phyloP scores from a whole-genome alignment of 208 protist species.

The Leptomonas seymouri region DNA sequence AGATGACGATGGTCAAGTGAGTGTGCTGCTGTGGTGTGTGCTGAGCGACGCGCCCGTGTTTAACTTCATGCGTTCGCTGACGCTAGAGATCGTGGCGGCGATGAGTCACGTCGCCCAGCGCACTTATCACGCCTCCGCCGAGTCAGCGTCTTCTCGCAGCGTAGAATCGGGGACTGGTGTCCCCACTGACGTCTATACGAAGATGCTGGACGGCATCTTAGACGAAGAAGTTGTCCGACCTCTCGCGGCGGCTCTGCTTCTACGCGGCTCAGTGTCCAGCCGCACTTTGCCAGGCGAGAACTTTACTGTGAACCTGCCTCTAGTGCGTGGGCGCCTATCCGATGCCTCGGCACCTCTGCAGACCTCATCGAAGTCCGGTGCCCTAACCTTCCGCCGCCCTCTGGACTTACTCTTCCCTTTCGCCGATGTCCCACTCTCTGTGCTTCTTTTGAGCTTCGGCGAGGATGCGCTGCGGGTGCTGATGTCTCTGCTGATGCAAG shows the following conservation, averaged over 20 bases:
- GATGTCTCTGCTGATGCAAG: constrained; percentile 64
- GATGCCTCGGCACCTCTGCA: constrained; percentile 11
- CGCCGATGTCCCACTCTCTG: constrained; percentile 50
- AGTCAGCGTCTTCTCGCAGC: neutral
- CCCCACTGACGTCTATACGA: constrained; percentile 6
- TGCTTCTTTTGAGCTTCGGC: constrained; percentile 68
- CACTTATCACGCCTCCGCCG: constrained; percentile 10
- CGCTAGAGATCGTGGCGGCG: constrained; percentile 41
- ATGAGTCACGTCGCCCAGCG: constrained; percentile 32
- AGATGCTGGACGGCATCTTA: constrained; percentile 17
- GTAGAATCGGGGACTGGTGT: neutral
- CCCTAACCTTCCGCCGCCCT: constrained; percentile 44
- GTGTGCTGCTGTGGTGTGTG: constrained; percentile 43
- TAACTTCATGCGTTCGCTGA: constrained; percentile 55
- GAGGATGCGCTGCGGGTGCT: constrained; percentile 70
- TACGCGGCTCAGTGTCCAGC: constrained; percentile 21
- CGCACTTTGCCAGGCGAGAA: constrained; percentile 30
- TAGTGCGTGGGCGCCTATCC: constrained; percentile 3
- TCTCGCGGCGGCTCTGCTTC: constrained; percentile 28
- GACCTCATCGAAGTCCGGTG: constrained; percentile 12
- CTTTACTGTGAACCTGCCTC: constrained; percentile 32
- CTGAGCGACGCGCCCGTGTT: constrained; percentile 55
- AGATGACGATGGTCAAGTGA: constrained; percentile 23
- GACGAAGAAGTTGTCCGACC: constrained; percentile 35
- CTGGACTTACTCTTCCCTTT: constrained; percentile 49